Base-by-base conservation (phyloP, 768 basidiomycete genomes). In the Tricholoma bakamatsutake region DNA sequence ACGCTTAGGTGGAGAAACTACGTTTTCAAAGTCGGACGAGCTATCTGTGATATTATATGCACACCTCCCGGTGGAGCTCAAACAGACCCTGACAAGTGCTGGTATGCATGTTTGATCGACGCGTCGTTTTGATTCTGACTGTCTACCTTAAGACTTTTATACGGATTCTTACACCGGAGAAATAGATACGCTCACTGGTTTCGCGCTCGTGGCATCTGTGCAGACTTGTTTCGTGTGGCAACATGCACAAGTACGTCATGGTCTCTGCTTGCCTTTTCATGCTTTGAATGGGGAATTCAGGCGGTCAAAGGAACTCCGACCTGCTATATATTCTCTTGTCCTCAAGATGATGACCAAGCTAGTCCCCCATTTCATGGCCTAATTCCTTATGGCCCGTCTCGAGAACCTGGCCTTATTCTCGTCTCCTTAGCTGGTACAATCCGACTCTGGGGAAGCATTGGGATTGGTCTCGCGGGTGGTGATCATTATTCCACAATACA, bases 361-460 rank as follows among this genome's bases (percentile, higher is more conserved):
- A 65, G 69, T 47, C 79, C 81, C 35, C 76, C 81, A 11, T 71
- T 81, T 37, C 79, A 83, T 69, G 76, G 77, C n/a, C 79, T 93
- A 13, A 80, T 91, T 18, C 87, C 90, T 13, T 81, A 81, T 62
- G 80, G 80, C 11, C 58, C 77, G 4, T 77, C 81, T 11, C 82
- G 89, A 40, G 94, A 98, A 71, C 94, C 94, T 3, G 93, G 93
- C 24, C 80, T 96, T 37, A 83, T 97, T 42, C 79, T 95, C 51
- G 72, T 90, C 50, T 87, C 88, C 7, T 72, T 80, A 5, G 71
- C 78, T 0, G 94, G 94, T 4, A 75, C 84, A 59, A 72, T 92
- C 54, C 82, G 90, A 35, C 90, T 91, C 67, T 98, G 94, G 94
- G 87, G 93, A 54, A 87, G 85, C 57, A 87, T 95, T 42, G 85